Conservation (phyloP, 768 basidiomycete genomes). For the Auricularia auricula-judae region DNA sequence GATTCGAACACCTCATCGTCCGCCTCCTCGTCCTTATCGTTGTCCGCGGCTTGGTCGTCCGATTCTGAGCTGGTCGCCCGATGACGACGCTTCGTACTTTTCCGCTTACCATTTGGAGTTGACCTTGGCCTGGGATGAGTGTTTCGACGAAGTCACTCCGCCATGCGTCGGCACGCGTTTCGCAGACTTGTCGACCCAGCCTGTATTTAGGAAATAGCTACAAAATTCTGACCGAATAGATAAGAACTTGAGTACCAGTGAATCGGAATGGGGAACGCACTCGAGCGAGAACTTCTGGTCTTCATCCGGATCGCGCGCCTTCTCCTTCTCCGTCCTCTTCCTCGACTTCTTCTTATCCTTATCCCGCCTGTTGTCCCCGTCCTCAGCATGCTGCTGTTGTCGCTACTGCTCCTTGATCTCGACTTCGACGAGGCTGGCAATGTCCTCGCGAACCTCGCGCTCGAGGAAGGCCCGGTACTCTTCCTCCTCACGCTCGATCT, state of each 20-base stretch:
- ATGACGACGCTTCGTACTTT: conserved; percentile 1
- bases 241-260: background rate
- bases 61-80: background rate
- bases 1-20: conserved; percentile 38
- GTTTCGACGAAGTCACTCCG: conserved; percentile 47
- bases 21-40: conserved; percentile 7
- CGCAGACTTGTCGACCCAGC: conserved; percentile 81
- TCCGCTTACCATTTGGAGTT: conserved; percentile 11
- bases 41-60: background rate
- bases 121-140: conserved; percentile 8
- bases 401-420: conserved; percentile 26
- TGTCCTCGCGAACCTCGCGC: conserved; percentile 67
- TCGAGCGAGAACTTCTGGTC: conserved; percentile 87
- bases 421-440: conserved; percentile 55
- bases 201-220: conserved; percentile 94
- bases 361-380: too few species aligned
- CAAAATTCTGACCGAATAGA: background rate
- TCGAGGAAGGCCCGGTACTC: conserved; percentile 78
- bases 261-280: conserved; percentile 32
- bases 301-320: conserved; percentile 33
- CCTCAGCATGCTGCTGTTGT: conserved; percentile 1
- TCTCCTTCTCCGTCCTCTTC: conserved; percentile 23
- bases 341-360: too few species aligned
- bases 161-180: conserved; percentile 73
- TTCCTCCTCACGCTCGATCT: conserved; percentile 66